These are phyloP conservation scores for Colletotrichum cuscutae DNA, from an alignment of 2,329 filamentous ascomycete genomes.

Conservation along the genomic window DNA sequence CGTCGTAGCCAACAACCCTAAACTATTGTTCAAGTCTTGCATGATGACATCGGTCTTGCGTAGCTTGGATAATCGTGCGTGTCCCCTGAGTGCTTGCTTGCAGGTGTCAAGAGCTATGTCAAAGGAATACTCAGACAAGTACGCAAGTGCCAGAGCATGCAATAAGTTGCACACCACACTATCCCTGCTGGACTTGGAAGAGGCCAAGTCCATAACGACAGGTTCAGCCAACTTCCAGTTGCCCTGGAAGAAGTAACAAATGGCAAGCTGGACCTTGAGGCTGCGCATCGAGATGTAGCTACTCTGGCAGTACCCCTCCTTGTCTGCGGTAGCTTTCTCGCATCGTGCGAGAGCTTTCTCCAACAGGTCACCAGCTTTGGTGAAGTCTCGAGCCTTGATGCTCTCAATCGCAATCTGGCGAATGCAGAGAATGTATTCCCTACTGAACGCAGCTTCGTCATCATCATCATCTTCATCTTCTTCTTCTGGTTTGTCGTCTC, in stretches of 20 bases:
- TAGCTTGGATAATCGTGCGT: constrained; percentile 37
- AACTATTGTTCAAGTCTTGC: constrained; percentile 36
- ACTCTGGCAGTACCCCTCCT: neutral
- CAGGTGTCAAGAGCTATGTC: constrained; percentile 39
- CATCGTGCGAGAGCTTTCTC: constrained; percentile 34
- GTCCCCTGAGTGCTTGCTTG: constrained; percentile 25
- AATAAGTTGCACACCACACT: constrained; percentile 38
- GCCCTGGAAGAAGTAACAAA: constrained; percentile 39
- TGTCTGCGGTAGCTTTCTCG: neutral
- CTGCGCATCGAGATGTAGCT: constrained; percentile 15
- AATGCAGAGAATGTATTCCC: constrained; percentile 34
- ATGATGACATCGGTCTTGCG: constrained; percentile 1
- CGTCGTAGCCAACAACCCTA: constrained; percentile 39
- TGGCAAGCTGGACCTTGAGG: constrained; percentile 38
- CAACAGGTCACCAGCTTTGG: constrained; percentile 18
- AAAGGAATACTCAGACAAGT: constrained; percentile 37
- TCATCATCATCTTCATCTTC: constrained; percentile 4
- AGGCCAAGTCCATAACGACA: constrained; percentile 33
- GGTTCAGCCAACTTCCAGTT: constrained; percentile 38
- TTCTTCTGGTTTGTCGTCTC: neutral
- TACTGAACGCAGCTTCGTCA: neutral
- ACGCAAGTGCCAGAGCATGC: constrained; percentile 38
- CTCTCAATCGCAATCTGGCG: constrained; percentile 39
- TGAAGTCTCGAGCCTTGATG: constrained; percentile 40
- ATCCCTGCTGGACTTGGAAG: constrained; percentile 29